Conservation (phyloP, 2,329 filamentous ascomycete genomes). For the Metarhizium guizhouense region DNA sequence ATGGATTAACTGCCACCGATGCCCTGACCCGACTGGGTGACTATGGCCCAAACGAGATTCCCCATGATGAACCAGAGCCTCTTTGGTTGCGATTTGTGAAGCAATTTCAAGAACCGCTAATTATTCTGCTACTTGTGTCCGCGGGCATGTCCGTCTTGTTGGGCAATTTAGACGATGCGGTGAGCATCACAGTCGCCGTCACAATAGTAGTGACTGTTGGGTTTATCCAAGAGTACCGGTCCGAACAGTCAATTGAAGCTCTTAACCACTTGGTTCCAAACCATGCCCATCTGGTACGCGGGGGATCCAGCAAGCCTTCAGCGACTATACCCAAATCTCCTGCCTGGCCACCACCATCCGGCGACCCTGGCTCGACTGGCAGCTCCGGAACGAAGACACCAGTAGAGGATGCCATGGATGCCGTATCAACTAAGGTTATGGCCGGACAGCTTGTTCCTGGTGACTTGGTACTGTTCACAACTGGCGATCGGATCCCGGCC, state of each 20-base stretch:
- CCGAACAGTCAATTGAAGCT: slow-evolving; percentile 94
- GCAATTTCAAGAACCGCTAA: slow-evolving; percentile 94
- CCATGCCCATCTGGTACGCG: slow-evolving; percentile 86
- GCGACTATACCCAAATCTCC: slow-evolving; percentile 24
- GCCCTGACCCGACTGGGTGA: slow-evolving; percentile 70
- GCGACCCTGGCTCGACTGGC: slow-evolving; percentile 33
- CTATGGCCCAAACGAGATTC: slow-evolving; percentile 88
- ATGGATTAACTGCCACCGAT: slow-evolving; percentile 73
- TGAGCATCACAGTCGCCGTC: slow-evolving; percentile 92
- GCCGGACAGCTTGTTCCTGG: slow-evolving; percentile 83
- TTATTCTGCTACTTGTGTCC: slow-evolving; percentile 82
- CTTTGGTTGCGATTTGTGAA: slow-evolving; percentile 92
- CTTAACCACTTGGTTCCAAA: slow-evolving; percentile 90
- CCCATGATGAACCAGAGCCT: slow-evolving; percentile 86
- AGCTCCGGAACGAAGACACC: slow-evolving; percentile 46
- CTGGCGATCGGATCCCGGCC: slow-evolving; percentile 91
- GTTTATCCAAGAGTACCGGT: slow-evolving; percentile 95
- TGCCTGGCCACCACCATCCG: slow-evolving; percentile 38
- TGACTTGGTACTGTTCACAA: slow-evolving; percentile 88
- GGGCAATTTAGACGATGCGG: slow-evolving; percentile 87
- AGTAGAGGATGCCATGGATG: slow-evolving; percentile 55
- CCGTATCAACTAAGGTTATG: slow-evolving; percentile 73
- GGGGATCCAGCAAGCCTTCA: slow-evolving; percentile 29
- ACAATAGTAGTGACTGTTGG: slow-evolving; percentile 95
- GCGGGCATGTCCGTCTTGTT: slow-evolving; percentile 82